Base-by-base conservation (phyloP, 495 filamentous ascomycete genomes). In the Cercophora scortea region DNA sequence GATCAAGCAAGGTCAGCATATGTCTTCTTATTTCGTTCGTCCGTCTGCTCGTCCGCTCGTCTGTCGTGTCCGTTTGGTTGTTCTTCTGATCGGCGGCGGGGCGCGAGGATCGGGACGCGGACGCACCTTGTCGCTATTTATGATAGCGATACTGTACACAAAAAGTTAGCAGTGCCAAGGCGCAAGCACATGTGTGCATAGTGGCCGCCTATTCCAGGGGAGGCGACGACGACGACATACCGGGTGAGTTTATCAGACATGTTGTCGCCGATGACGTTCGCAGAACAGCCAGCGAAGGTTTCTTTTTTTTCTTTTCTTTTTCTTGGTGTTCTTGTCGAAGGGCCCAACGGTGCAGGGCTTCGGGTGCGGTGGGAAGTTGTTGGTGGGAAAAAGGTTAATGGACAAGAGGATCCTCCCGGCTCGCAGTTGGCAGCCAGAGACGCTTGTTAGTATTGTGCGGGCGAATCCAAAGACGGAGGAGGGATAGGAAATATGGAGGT, bases 101-200 rank as follows among this genome's bases (percentile, higher is more conserved):
- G 25, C 25, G 36, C 36, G 13, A 3, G 7, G 33, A 13, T 42
- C 41, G 19, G 42, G 41, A 2, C 36, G 12, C 17, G 44, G 47
- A 65, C 82, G 68, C 64, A 93, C 90, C 84, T 97, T 96, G 83
- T 99, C 93, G 67, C 78, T 84, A 69, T 87, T 95, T 73, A 99
- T 87, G 71, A 98, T 97, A 56, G 93, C 93, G 76, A 98, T 88
- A 83, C 93, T 96, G 64, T 61, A 44, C 15, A 39, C 4, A 52
- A 6, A 19, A 16, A 47, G 49, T 60, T 39, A 15, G 33, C 12
- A 39, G 10, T 13, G n/a, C 11, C 47, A 40, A 49, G 44, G 48
- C 16, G 35, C 41, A 49, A 42, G 8, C 13, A 35, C 33, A 36
- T 36, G 33, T 25, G 17, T n/a, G 12, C 13, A 6, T 9, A 41